Evolutionary conservation across 2,329 filamentous ascomycete genomes (phyloP).

Genomic region (Paecilomyces dactylethromorphus): DNA sequence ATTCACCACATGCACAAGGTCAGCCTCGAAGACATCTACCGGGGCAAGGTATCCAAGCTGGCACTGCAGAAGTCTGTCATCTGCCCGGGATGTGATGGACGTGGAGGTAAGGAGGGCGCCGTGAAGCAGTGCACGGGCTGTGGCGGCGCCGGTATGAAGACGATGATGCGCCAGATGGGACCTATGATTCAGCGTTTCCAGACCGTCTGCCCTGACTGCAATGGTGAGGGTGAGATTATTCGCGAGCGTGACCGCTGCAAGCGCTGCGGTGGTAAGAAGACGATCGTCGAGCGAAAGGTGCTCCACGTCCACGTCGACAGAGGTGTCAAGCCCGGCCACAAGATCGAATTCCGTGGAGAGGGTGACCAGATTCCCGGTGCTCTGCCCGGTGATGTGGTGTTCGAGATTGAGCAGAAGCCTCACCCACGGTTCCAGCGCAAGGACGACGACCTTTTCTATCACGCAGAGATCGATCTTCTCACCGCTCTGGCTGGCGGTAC

Average conservation of each 20-base stretch:
- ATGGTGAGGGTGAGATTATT: conserved; percentile 93
- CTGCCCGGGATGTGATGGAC: conserved; percentile 87
- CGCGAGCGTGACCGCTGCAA: conserved; percentile 98
- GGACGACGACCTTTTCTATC: conserved; percentile 92
- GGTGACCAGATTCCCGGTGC: conserved; percentile 93
- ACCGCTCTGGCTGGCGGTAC: conserved; percentile 89
- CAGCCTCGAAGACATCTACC: conserved; percentile 94
- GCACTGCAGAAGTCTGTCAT: conserved; percentile 96
- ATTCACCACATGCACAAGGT: conserved; percentile 99
- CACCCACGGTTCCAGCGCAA: conserved; percentile 91
- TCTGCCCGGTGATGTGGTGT: conserved; percentile 90
- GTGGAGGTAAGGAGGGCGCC: conserved; percentile 95
- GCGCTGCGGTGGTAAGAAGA: conserved; percentile 95
- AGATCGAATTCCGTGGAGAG: conserved; percentile 94
- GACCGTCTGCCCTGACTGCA: conserved; percentile 96
- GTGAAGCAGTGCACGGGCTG: conserved; percentile 88
- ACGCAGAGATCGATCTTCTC: conserved; percentile 90
- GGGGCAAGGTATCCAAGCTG: conserved; percentile 94
- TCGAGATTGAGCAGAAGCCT: conserved; percentile 99
- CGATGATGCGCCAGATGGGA: conserved; percentile 99
- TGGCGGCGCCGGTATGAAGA: conserved; percentile 96
- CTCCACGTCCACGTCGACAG: conserved; percentile 96
- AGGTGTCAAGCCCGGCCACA: conserved; percentile 87
- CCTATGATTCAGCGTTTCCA: conserved; percentile 99
- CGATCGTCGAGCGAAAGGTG: conserved; percentile 92